These are phyloP conservation scores for Fusarium verrucosum DNA, from an alignment of 2,329 filamentous ascomycete genomes.

Conservation along the genomic window DNA sequence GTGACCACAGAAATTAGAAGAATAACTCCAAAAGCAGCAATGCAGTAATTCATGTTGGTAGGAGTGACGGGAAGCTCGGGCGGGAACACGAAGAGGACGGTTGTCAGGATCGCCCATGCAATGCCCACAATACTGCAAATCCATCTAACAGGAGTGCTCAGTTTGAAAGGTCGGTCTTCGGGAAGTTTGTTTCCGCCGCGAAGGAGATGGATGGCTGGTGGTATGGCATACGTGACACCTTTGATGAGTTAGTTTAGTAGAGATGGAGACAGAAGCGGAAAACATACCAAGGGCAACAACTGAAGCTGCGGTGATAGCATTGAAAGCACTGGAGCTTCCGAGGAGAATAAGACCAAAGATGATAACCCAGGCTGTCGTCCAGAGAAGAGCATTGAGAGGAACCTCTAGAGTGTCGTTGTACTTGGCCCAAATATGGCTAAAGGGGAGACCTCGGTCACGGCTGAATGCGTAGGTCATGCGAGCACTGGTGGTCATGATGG, in stretches of 20 bases:
- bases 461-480: conserved; percentile 75
- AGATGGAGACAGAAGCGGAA: not conserved
- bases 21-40: conserved; percentile 60
- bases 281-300: conserved; percentile 70
- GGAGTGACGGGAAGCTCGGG: conserved; percentile 70
- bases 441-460: conserved; percentile 73
- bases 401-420: conserved; percentile 70
- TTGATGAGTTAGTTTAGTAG: conserved; percentile 42
- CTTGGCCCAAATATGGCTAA: conserved; percentile 66
- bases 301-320: conserved; percentile 75
- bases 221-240: conserved; percentile 76
- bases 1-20: conserved; percentile 55
- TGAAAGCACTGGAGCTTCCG: conserved; percentile 73
- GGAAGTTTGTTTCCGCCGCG: conserved; percentile 74
- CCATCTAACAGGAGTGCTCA: conserved; percentile 52
- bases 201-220: conserved; percentile 73
- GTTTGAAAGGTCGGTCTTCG: conserved; percentile 52
- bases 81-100: conserved; percentile 79
- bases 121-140: conserved; percentile 60
- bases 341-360: conserved; percentile 77
- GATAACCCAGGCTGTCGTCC: conserved; percentile 69
- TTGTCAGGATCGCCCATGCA: conserved; percentile 73
- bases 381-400: conserved; percentile 72
- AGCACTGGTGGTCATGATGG: conserved; percentile 72
- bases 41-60: conserved; percentile 72